Evolutionary conservation across 768 basidiomycete genomes (phyloP), one percentile per base, ranked within the genome.

Genomic region (Erythrobasidium yunnanense): DNA sequence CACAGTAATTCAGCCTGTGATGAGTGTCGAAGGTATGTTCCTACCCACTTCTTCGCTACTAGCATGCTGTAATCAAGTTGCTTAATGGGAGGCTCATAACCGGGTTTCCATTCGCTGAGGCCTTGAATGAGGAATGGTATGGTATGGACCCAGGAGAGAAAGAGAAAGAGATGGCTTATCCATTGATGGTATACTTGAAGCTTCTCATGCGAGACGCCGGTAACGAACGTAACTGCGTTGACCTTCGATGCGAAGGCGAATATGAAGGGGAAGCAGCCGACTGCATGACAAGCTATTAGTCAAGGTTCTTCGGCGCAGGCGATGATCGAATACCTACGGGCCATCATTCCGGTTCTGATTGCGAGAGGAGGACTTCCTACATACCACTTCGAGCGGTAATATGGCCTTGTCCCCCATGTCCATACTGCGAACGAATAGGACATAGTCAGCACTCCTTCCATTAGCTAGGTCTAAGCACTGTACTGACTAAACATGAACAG

Each of bases 151-250:
- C 23, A 25, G 15, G 66, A 60, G 11, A 38, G 45, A 15, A 60
- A 7, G 20, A 22, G 65, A 62, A 71, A 72, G 30, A 71, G 68
- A 49, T 69, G 68, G 15, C 60, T 62, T 1, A 71, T 45, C 69
- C 70, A 73, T 23, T 70, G 70, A 29, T 73, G 72, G 56, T 66
- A 71, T 2, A 73, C 69, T 42, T 74, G 73, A 1, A 75, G 71
- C 67, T 73, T 73, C 45, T 75, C 75, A 46, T 75, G 74, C n/a
- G 73, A 74, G 46, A 67, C 52, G n/a, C 74, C 74, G 49, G 70
- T 71, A 30, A 72, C 46, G 38, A 73, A 68, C 5, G 69, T 70
- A 47, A 74, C 53, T 13, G 71, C 29, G 67, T 73, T 74, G 49
- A 55, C 68, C 50, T 74, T 74, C 23, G 71, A 69, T 11, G 68